Evolutionary conservation across 2,329 filamentous ascomycete genomes (phyloP).

Genomic region (Penicillium sp.): DNA sequence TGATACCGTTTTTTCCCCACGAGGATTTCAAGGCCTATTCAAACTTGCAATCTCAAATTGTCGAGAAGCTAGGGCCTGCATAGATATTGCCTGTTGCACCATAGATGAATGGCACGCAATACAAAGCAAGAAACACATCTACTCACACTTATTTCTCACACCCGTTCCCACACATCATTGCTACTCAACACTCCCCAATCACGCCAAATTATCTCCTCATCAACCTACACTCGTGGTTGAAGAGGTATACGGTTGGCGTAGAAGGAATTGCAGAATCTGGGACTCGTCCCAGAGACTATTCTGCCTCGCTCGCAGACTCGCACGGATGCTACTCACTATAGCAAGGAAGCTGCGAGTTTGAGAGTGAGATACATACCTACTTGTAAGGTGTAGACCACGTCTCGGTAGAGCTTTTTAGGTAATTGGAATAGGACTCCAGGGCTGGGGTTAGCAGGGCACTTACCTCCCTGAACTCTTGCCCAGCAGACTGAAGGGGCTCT

Average conservation of each 20-base stretch:
- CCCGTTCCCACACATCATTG: not conserved
- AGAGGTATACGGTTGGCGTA: conserved; percentile 96
- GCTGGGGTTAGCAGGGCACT: no score
- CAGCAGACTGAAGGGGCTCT: no score
- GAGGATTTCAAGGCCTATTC: no score
- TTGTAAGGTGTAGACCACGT: conserved; percentile 3
- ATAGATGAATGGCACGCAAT: conserved; percentile 5
- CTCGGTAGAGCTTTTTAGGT: not conserved
- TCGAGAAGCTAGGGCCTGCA: no score
- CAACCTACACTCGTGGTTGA: conserved; percentile 63
- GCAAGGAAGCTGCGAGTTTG: conserved; percentile 46
- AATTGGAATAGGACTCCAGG: not conserved
- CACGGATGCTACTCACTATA: conserved; percentile 32
- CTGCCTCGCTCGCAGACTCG: conserved; percentile 50
- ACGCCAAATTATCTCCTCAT: conserved; percentile 89
- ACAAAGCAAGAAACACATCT: conserved; percentile 24
- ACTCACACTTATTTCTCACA: not conserved
- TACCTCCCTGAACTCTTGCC: no score
- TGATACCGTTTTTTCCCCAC: no score
- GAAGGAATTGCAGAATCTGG: conserved; percentile 59
- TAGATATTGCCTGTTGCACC: conserved; percentile 22
- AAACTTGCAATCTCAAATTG: no score
- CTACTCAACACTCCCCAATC: conserved; percentile 6
- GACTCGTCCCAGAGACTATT: conserved; percentile 25
- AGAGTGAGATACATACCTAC: conserved; percentile 44